Base-by-base conservation (phyloP, 495 filamentous ascomycete genomes). In the Articulospora tetracladia region DNA sequence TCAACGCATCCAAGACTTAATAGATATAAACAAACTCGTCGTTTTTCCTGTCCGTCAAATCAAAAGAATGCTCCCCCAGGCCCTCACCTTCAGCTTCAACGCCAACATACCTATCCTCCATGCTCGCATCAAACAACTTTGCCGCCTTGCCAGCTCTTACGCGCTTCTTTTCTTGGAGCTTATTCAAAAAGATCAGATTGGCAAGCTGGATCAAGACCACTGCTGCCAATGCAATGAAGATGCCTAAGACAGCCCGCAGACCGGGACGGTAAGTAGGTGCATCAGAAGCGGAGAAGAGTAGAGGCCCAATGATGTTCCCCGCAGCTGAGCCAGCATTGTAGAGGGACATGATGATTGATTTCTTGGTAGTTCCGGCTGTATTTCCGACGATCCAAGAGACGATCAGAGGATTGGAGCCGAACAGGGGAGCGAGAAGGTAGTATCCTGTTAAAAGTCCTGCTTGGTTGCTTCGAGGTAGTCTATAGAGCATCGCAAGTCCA, bases 341-440 rank as follows among this genome's bases (percentile, higher is more conserved):
- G n/a, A 89, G 71, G 12, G 82, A 78, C 76, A 84, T 81, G 30
- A 81, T 73, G 25, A 77, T 70, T 0, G 80, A 79, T 59, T 82
- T 84, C 72, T 92, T 92, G 2, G 87, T 91, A n/a, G 83, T 81
- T 0, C 88, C 89, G 1, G 85, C 88, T 0, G 88, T 84, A 67
- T 91, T 84, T 8, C 73, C 75, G 3, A 80, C 65, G 2, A 80
- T 67, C 78, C 78, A 81, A 20, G 73, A 72, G 12, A 80, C 71
- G 27, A 76, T 72, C 25, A 80, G 57, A 0, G 76, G 73, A 41
- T 80, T 81, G 34, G 76, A 74, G 22, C 81, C 78, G 36, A 85
- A 85, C 17, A 87, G 69, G 68, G 86, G 85, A 0, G 83, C 77
- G 0, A 86, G 77, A 0, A 87, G 70, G 60, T 88, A 89, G 62